Evolutionary conservation across 495 filamentous ascomycete species (phyloP), one percentile per base, ranked within the genome.

Genomic region (Arthonia radiata): DNA sequence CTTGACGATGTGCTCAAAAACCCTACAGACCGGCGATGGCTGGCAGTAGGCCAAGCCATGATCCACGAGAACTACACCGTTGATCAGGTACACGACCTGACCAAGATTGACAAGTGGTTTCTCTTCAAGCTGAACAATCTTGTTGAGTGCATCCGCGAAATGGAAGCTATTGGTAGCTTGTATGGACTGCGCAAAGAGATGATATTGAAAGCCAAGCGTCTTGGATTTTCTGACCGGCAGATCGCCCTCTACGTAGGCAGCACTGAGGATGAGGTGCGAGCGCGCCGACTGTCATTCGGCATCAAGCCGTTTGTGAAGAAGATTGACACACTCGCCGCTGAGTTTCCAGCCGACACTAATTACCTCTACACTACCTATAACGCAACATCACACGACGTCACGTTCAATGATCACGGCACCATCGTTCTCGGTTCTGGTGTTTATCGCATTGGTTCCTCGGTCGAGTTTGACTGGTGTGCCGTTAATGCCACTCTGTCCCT

Each of bases 301-400:
- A 74, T 94, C 50, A 53, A 47, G 13, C 67, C 83, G 3, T 94
- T 75, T 56, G 83, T 94, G 12, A 94, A 94, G 70, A 91, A 80
- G 58, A 92, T 92, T 36, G 81, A 97, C 45, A 93, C 83, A 24
- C 66, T 97, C 30, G 83, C 83, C 38, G 83, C 83, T 17, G 83
- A 97, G 48, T 97, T 93, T 53, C 83, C 86, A n/a, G 82, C 83
- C 29, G 66, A 83, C 33, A 91, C 82, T 35, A 92, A 92, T 57
- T 93, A 92, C 48, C 67, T 92, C 15, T 93, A 93, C 54, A 97
- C 83, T 7, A 97, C 83, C 24, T 97, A 97, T 56, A 97, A 97
- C 40, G 83, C 81, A 24, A 71, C 74, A n/a, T 65, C 73, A 12
- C 83, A 97, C 49, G 83, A 97, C 51, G 74, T 97, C 12, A 75